Conservation (phyloP, 2,329 filamentous ascomycete genomes). For the Ilyonectria mors-panacis region DNA sequence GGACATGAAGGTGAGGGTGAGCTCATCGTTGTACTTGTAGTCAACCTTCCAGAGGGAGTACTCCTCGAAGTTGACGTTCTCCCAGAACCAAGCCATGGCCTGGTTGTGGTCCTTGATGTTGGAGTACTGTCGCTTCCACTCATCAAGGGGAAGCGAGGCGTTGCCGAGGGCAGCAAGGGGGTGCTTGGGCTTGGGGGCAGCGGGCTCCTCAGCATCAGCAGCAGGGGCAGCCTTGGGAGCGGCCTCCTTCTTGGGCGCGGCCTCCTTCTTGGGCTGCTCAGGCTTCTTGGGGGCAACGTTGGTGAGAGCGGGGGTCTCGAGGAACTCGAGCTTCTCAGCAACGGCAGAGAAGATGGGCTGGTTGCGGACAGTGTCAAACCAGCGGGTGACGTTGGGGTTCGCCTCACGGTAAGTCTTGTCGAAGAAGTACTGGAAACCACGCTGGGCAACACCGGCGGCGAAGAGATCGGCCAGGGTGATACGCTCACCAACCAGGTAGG, state of each 20-base stretch:
- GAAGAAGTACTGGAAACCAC: constrained; percentile 94
- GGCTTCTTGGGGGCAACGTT: constrained; percentile 84
- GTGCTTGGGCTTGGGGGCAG: constrained; percentile 84
- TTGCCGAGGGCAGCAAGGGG: constrained; percentile 73
- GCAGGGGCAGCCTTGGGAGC: constrained; percentile 53
- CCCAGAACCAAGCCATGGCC: constrained; percentile 98
- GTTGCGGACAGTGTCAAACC: constrained; percentile 95
- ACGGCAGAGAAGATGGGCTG: constrained; percentile 92
- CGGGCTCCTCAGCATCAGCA: constrained; percentile 57
- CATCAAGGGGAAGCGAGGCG: constrained; percentile 87
- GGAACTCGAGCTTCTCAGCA: constrained; percentile 80
- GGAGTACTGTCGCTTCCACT: constrained; percentile 99
- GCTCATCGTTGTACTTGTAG: constrained; percentile 99
- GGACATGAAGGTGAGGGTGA: constrained; percentile 98
- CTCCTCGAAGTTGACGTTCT: constrained; percentile 93
- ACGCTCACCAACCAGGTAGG: constrained; percentile 97
- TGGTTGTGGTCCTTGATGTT: constrained; percentile 86
- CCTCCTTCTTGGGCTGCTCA: constrained; percentile 76
- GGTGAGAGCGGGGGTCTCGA: constrained; percentile 84
- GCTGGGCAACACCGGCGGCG: constrained; percentile 81
- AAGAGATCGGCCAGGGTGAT: constrained; percentile 97
- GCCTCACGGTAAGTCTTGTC: constrained; percentile 89
- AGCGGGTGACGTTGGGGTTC: constrained; percentile 90
- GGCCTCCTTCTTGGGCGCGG: constrained; percentile 73
- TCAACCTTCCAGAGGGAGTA: constrained; percentile 95